Percentiles rank a stretch among this genome's conserved stretches.
Conservation (phyloP, 352 stramenopile genomes). For the Aphanomyces astaci region DNA sequence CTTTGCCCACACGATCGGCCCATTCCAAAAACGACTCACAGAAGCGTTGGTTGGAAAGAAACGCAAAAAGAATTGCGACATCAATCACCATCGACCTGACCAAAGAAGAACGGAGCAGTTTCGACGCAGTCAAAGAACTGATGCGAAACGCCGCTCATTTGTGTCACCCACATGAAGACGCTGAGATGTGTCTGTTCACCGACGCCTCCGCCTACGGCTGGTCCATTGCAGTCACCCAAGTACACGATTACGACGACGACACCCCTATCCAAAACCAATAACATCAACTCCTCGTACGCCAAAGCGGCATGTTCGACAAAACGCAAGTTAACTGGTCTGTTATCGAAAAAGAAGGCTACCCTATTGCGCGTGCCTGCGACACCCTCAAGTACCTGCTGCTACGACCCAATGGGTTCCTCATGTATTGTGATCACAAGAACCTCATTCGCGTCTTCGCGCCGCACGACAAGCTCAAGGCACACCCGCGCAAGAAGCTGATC, state of each 20-base stretch:
- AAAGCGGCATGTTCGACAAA: too few relatives aligned
- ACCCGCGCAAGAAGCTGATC: constrained; percentile 23
- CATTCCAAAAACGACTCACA: too few relatives aligned
- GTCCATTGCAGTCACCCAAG: constrained; percentile 25
- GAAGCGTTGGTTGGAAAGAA: too few relatives aligned
- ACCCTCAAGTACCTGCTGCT: constrained; percentile 25
- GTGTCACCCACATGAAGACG: too few relatives aligned
- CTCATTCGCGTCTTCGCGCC: constrained; percentile 27
- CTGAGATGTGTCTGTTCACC: too few relatives aligned
- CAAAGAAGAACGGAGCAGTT: too few relatives aligned
- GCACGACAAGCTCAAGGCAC: constrained; percentile 10
- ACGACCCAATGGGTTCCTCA: not conserved
- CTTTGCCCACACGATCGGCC: too few relatives aligned
- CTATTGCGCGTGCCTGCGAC: constrained; percentile 25
- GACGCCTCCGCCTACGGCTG: constrained; percentile 25
- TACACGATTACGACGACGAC: not conserved
- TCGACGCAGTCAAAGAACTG: too few relatives aligned
- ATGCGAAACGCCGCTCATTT: too few relatives aligned
- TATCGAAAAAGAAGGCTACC: constrained; percentile 27
- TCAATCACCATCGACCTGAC: too few relatives aligned
- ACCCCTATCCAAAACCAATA: constrained; percentile 12
- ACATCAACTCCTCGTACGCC: too few relatives aligned
- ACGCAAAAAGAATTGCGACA: too few relatives aligned
- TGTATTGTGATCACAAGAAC: constrained; percentile 29
- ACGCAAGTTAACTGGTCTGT: constrained; percentile 24